Base-by-base conservation (phyloP, 2,329 filamentous ascomycete genomes). In the Calonectria naviculata region DNA sequence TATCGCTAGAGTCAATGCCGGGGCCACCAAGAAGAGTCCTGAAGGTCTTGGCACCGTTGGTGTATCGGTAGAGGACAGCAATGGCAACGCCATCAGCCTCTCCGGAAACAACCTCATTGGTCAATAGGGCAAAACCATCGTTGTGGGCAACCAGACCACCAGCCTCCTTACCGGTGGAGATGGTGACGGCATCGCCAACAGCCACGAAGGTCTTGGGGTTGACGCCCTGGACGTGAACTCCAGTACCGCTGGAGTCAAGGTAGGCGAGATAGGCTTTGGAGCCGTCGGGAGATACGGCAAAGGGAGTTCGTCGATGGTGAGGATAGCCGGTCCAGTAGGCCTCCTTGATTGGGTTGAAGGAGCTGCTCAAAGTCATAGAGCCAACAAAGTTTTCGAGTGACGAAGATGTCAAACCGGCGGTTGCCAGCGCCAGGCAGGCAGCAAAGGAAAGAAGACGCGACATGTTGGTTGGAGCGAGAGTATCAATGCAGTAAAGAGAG, bases 111-210 rank as follows among this genome's bases (percentile, higher is more conserved):
- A 84, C 84, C 77, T 90, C 89, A 81, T 90, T 90, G 46, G 89
- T 90, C 60, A 92, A 80, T 31, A 92, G 80, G n/a, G 90, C 89
- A 71, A 92, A 92, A 3, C 90, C 90, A 78, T 92, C 89, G 78
- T 92, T 88, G 76, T 91, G 90, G 19, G 89, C 90, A 49, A 92
- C 87, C 1, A 92, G 85, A 54, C 90, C 90, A 65, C 89, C 89
- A 5, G 88, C 89, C 81, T 92, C 90, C 75, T 89, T 88, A 44
- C 85, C 89, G 17, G 85, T 85, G n/a, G 84, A 76, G 44, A 91
- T 81, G 1, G 87, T 89, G 4, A 91, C 83, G 0, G 86, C 80
- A 29, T 83, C 84, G 9, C 89, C 90, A 12, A 87, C 86, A 17
- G 88, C 85, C 19, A 84, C 82, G 74, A 92, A 91, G 9, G 88